These are phyloP conservation scores for Juglanconis juglandina DNA, from an alignment of 2,329 filamentous ascomycete species.

Conservation along the genomic window DNA sequence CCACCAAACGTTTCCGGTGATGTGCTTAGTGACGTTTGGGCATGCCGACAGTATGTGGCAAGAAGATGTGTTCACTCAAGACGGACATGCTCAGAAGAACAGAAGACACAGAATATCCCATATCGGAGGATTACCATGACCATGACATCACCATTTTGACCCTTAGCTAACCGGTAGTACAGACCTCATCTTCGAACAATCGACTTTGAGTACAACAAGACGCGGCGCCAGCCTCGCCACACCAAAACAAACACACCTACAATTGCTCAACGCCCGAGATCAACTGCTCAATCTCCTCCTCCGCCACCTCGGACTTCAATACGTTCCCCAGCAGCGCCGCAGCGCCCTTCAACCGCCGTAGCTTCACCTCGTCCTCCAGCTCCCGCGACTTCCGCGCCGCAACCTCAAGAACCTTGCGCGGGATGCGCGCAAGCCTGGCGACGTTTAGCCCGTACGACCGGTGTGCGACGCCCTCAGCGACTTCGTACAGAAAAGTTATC, in stretches of 20 bases:
- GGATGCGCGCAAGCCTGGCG: constrained; percentile 78
- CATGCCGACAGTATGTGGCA: too few species aligned
- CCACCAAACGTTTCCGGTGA: too few species aligned
- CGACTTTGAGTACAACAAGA: too few species aligned
- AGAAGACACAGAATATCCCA: too few species aligned
- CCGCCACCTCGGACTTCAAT: constrained; percentile 27
- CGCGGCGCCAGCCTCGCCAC: too few species aligned
- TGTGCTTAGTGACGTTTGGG: too few species aligned
- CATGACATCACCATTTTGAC: too few species aligned
- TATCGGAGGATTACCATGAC: too few species aligned
- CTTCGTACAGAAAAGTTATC: constrained; percentile 92
- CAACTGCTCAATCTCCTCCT: constrained; percentile 49
- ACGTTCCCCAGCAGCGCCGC: constrained; percentile 41
- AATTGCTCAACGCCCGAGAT: constrained; percentile 58
- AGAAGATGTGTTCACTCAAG: too few species aligned
- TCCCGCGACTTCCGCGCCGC: constrained; percentile 76
- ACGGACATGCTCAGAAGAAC: too few species aligned
- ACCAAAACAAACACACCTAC: constrained; percentile 27
- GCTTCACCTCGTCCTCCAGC: constrained; percentile 70
- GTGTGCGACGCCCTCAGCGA: constrained; percentile 86
- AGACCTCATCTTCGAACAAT: too few species aligned
- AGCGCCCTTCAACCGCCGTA: constrained; percentile 56
- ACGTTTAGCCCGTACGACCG: constrained; percentile 94
- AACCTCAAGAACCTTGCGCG: constrained; percentile 70
- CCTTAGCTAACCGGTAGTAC: too few species aligned